These are phyloP conservation scores for Penicillium brasilianum DNA, from an alignment of 2,329 filamentous ascomycete species.

Conservation along the genomic window DNA sequence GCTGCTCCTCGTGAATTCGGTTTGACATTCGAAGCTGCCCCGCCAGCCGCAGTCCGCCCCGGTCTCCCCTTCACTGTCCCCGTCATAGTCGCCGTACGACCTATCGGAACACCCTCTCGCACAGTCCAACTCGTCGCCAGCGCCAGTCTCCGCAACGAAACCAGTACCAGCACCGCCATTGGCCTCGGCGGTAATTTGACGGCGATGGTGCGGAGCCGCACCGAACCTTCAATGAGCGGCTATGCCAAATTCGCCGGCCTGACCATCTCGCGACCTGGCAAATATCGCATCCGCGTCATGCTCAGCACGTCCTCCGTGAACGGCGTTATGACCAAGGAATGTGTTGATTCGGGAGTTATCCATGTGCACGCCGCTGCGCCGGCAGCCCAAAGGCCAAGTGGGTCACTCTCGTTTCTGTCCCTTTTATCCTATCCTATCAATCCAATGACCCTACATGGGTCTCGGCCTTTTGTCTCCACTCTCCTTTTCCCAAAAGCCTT, in stretches of 20 bases:
- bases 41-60: conserved; percentile 34
- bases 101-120: conserved; percentile 32
- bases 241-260: conserved; percentile 38
- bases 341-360: conserved; percentile 37
- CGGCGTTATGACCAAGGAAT: conserved; percentile 38
- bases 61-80: conserved; percentile 38
- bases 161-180: conserved; percentile 25
- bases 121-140: conserved; percentile 36
- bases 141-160: conserved; percentile 36
- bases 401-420: conserved; percentile 20
- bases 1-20: conserved; percentile 35
- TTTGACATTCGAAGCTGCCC: conserved; percentile 38
- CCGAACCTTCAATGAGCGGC: conserved; percentile 37
- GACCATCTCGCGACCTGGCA: conserved; percentile 36
- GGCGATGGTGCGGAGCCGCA: conserved; percentile 40
- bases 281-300: conserved; percentile 40
- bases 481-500: background rate
- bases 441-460: background rate
- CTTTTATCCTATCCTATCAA: conserved; percentile 1
- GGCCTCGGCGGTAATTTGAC: conserved; percentile 37
- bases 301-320: conserved; percentile 35
- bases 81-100: conserved; percentile 37
- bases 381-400: conserved; percentile 37
- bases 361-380: conserved; percentile 36
- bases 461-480: background rate